Conservation (phyloP, 352 stramenopile genomes). For the Phytopythium oedochilum region DNA sequence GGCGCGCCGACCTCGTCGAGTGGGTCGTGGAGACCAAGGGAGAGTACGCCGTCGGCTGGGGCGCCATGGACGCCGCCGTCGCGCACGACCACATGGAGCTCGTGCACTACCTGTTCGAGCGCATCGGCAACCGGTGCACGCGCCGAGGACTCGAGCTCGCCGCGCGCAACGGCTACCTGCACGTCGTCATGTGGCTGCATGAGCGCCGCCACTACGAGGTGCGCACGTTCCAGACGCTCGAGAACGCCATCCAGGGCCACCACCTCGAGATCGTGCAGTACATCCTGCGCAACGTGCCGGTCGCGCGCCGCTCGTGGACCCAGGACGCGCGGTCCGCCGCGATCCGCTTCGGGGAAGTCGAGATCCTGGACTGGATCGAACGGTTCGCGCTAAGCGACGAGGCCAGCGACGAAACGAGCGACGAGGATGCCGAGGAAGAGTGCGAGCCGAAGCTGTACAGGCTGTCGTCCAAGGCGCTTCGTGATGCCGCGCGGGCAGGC, state of each 20-base stretch:
- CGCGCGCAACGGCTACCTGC: slow-evolving; percentile 23
- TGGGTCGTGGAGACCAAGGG: slow-evolving; percentile 38
- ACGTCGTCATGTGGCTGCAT: slow-evolving; percentile 32
- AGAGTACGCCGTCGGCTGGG: slow-evolving; percentile 31
- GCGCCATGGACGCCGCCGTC: slow-evolving; percentile 31
- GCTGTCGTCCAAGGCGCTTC: neutral
- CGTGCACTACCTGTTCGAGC: slow-evolving; percentile 24
- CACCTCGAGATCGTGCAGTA: slow-evolving; percentile 36
- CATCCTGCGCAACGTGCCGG: slow-evolving; percentile 27
- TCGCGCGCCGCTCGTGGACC: slow-evolving; percentile 30
- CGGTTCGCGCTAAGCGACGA: slow-evolving; percentile 4
- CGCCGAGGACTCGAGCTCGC: slow-evolving; percentile 23
- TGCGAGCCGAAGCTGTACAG: neutral
- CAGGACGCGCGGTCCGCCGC: slow-evolving; percentile 24
- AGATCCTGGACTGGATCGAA: slow-evolving; percentile 34
- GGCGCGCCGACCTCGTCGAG: slow-evolving; percentile 12
- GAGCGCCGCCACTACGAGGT: slow-evolving; percentile 24
- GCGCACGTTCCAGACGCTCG: slow-evolving; percentile 23
- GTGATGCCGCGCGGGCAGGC: slow-evolving; percentile 1
- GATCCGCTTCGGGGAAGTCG: slow-evolving; percentile 15
- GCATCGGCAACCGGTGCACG: slow-evolving; percentile 35
- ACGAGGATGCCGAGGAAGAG: neutral
- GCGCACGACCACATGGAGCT: slow-evolving; percentile 34
- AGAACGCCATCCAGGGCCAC: slow-evolving; percentile 35
- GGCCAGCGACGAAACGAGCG: neutral